Base-by-base conservation (phyloP, 1,139 yeast genomes). In the Lodderomyces orthopsilosis region DNA sequence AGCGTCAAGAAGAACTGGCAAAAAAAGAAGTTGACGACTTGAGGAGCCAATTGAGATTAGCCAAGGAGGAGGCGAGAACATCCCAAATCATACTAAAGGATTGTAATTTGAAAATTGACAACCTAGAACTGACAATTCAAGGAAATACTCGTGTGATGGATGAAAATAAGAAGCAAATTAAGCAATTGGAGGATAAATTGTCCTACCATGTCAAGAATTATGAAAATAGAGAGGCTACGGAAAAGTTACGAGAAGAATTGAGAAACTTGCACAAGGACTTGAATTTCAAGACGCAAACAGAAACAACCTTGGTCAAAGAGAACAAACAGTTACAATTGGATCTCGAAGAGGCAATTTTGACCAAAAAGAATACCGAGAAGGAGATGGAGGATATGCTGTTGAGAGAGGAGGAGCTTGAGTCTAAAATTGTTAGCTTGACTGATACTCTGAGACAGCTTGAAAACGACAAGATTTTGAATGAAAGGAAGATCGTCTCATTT, bases 271-370 rank as follows among this genome's bases (percentile, higher is more conserved):
- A 79, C 46, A 70, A 72, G 27, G 88, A 85, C 41, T 62, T 88
- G 35, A 69, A 72, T 32, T 74, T 74, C 51, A 74, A 77, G 51
- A 70, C 82, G 62, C 79, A 81, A 52, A 73, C 70, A 35, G 93
- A 85, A 62, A 79, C 88, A 0, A 79, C 77, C 27, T 62, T 85
- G 43, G 79, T 81, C 45, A 85, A 83, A 53, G 84, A 81, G 43
- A 72, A 83, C 51, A 81, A 85, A 44, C 77, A 78, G 39, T 62
- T 83, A 32, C 79, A 77, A 39, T 74, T 82, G 51, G 85, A 84
- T 48, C 64, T 81, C 42, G 90, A 85, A 49, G 77, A 79, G 6
- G 62, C 81, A 47, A 60, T 63, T 33, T 63, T 68, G 21, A 77
- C 73, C 45, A 73, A 74, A 43, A 63, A 70, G 6, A 74, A 77